Conservation (phyloP, 495 filamentous ascomycete genomes). For the Daldinia loculata region DNA sequence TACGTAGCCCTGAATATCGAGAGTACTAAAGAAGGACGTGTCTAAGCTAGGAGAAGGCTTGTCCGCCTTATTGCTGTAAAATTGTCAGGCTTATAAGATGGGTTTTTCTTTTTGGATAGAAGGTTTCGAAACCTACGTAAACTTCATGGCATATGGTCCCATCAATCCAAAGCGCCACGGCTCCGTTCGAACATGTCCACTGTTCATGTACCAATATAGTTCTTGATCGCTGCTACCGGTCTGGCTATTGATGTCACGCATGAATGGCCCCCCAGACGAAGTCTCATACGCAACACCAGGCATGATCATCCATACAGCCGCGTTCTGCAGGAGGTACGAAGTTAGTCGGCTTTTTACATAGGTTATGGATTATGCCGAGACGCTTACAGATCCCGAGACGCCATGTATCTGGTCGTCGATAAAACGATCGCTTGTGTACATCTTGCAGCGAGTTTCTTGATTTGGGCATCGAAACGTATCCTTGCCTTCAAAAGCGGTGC, state of each 20-base stretch:
- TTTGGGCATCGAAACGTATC: slow-evolving; percentile 65
- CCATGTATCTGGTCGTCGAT: slow-evolving; percentile 67
- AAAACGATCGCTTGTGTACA: slow-evolving; percentile 68
- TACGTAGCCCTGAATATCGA: slow-evolving; percentile 64
- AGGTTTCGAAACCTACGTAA: slow-evolving; percentile 52
- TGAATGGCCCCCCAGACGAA: slow-evolving; percentile 62
- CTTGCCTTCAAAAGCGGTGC: slow-evolving; percentile 62
- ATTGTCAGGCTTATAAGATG: neutral
- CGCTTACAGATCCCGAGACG: slow-evolving; percentile 51
- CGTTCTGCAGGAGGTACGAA: slow-evolving; percentile 36
- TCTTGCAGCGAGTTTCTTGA: slow-evolving; percentile 68
- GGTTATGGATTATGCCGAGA: neutral
- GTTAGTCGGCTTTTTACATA: neutral
- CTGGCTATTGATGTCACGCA: slow-evolving; percentile 68
- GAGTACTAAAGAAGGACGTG: slow-evolving; percentile 62
- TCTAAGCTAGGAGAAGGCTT: slow-evolving; percentile 56
- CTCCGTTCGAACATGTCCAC: slow-evolving; percentile 66
- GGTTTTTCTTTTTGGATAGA: slow-evolving; percentile 31
- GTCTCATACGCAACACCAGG: slow-evolving; percentile 53
- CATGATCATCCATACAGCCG: slow-evolving; percentile 57
- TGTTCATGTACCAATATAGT: slow-evolving; percentile 72
- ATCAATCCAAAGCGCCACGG: slow-evolving; percentile 65
- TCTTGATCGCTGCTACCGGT: slow-evolving; percentile 62
- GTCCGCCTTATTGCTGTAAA: slow-evolving; percentile 47
- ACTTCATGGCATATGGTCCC: slow-evolving; percentile 67